Evolutionary conservation across 2,329 filamentous ascomycete species (phyloP).

Genomic region (Arthrobotrys musiformis): DNA sequence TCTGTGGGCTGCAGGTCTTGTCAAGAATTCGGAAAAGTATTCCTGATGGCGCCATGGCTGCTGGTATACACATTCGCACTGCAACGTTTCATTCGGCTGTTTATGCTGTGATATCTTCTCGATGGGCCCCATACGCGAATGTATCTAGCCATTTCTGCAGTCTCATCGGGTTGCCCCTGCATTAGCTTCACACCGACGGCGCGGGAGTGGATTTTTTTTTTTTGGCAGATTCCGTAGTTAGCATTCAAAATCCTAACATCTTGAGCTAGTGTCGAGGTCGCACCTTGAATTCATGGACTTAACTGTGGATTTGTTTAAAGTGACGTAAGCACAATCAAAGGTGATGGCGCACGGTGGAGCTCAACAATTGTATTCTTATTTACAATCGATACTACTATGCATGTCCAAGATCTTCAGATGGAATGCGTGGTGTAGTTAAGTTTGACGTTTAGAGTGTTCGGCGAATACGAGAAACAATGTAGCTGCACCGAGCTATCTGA

Average conservation of each 20-base stretch:
- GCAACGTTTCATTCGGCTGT: not conserved
- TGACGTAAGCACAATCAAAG: conserved; percentile 7
- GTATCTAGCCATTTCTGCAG: not conserved
- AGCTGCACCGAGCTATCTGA: too few relatives aligned
- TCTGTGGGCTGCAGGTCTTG: not conserved
- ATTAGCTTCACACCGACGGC: not conserved
- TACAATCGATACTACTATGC: conserved; percentile 1
- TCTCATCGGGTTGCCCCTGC: not conserved
- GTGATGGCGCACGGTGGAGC: not conserved
- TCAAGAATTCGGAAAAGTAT: not conserved
- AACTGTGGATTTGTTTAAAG: not conserved
- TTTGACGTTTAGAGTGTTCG: too few relatives aligned
- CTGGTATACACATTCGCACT: not conserved
- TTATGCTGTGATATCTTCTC: not conserved
- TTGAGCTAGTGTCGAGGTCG: too few relatives aligned
- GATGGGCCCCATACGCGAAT: not conserved
- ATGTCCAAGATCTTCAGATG: not conserved
- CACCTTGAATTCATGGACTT: too few relatives aligned
- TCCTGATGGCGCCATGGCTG: too few relatives aligned
- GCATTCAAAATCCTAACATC: too few relatives aligned
- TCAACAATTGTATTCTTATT: not conserved
- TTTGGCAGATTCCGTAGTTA: conserved; percentile 1
- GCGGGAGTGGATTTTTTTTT: not conserved
- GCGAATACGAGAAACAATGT: too few relatives aligned
- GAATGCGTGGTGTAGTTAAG: not conserved